Conservation (phyloP, 306 rosid genomes). For the Potentilla sterilis region DNA sequence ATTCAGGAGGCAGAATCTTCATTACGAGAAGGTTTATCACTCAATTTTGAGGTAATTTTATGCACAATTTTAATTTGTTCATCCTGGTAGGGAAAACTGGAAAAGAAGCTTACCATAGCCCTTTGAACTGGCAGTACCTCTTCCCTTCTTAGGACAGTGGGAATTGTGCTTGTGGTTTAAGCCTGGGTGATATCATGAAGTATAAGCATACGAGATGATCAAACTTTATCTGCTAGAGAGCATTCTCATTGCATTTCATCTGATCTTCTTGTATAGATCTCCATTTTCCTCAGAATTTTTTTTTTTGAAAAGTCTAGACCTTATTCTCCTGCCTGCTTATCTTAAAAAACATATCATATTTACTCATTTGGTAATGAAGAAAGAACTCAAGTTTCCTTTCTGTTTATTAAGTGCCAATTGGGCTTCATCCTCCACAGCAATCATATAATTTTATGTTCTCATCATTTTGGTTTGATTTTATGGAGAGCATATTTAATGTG, state of each 20-base stretch:
- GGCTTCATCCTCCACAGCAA: not conserved
- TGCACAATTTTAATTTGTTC: not conserved
- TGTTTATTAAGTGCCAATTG: not conserved
- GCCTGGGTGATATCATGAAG: not conserved
- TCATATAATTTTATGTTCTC: not conserved
- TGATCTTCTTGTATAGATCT: not conserved
- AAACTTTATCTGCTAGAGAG: not conserved
- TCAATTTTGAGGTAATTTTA: conserved; percentile 70
- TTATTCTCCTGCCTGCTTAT: not conserved
- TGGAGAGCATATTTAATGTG: not conserved
- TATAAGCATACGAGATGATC: not conserved
- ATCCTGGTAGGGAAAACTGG: not conserved
- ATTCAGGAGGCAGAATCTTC: conserved; percentile 87
- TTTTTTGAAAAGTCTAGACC: not conserved
- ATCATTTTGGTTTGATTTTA: not conserved
- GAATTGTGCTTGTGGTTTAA: not conserved
- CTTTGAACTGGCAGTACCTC: not conserved
- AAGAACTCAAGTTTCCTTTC: not conserved
- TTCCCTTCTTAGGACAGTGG: not conserved
- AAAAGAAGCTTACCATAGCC: not conserved
- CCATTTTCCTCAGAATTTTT: not conserved
- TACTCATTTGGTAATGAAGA: not conserved
- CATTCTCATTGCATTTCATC: not conserved
- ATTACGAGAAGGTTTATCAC: conserved; percentile 76
- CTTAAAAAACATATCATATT: not conserved